Evolutionary conservation across 2,329 filamentous ascomycete genomes (phyloP).

Genomic region (Pyricularia pennisetigena): DNA sequence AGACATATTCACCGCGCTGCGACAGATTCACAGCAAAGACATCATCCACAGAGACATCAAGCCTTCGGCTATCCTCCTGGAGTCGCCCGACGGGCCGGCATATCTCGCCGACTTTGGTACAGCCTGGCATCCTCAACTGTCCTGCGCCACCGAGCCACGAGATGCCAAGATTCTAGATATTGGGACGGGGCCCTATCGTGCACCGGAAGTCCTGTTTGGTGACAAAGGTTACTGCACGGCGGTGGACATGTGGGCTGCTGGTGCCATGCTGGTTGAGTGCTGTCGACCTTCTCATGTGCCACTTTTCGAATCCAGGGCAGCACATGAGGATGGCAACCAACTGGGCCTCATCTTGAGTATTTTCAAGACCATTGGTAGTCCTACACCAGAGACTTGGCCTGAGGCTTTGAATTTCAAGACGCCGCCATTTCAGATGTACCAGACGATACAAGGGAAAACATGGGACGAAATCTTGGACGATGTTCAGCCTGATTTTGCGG

Average conservation of each 20-base stretch:
- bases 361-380: conserved; percentile 85
- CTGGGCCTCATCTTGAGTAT: conserved; percentile 84
- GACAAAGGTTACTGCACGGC: conserved; percentile 59
- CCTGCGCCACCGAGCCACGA: conserved; percentile 50
- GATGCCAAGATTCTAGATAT: conserved; percentile 79
- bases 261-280: conserved; percentile 74
- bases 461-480: conserved; percentile 65
- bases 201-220: conserved; percentile 86
- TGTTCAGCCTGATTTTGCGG: conserved; percentile 45
- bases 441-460: conserved; percentile 53
- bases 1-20: conserved; percentile 62
- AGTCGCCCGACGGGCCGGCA: conserved; percentile 57
- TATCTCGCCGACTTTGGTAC: conserved; percentile 89
- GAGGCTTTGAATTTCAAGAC: conserved; percentile 57
- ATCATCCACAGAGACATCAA: conserved; percentile 95
- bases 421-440: conserved; percentile 87
- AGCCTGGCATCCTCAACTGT: conserved; percentile 61
- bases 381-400: conserved; percentile 72
- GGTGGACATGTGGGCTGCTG: conserved; percentile 85
- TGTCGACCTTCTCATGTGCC: conserved; percentile 41
- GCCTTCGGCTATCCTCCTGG: conserved; percentile 76
- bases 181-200: conserved; percentile 80
- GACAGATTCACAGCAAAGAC: conserved; percentile 58
- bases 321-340: conserved; percentile 77
- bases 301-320: conserved; percentile 70